Evolutionary conservation across 2,329 filamentous ascomycete species (phyloP).

Genomic region (Fulvia fulva): DNA sequence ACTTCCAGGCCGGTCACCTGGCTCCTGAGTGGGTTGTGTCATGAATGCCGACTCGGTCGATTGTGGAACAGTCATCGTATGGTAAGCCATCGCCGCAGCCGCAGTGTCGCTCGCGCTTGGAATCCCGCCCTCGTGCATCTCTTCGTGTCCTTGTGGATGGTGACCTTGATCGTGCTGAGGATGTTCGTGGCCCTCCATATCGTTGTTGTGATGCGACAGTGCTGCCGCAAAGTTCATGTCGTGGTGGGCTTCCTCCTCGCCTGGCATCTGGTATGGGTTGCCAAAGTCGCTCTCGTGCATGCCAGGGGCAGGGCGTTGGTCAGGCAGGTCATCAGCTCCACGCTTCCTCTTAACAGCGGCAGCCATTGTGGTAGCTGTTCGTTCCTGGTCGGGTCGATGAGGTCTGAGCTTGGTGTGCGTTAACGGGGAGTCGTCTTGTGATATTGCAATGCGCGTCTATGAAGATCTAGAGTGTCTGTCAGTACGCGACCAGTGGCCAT

Average conservation of each 20-base stretch:
- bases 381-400: background rate
- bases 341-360: constrained; percentile 45
- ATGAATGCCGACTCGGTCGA: constrained; percentile 51
- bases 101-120: constrained; percentile 55
- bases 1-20: constrained; percentile 19
- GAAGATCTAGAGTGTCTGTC: background rate
- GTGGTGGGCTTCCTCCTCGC: constrained; percentile 37
- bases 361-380: constrained; percentile 20
- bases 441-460: background rate
- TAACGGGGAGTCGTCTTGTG: background rate
- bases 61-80: constrained; percentile 55
- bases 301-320: constrained; percentile 33
- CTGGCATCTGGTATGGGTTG: constrained; percentile 32
- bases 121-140: constrained; percentile 34
- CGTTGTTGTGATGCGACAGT: constrained; percentile 31
- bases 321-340: constrained; percentile 42
- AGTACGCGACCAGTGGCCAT: background rate
- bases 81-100: constrained; percentile 53
- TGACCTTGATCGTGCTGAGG: constrained; percentile 16
- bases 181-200: constrained; percentile 8
- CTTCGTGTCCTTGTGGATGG: constrained; percentile 14
- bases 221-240: constrained; percentile 41
- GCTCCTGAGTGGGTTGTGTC: constrained; percentile 20
- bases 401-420: background rate
- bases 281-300: constrained; percentile 29